phyloP scores from a whole-genome alignment of 1,139 yeast genomes.

The Magnusiomyces suaveolens region DNA sequence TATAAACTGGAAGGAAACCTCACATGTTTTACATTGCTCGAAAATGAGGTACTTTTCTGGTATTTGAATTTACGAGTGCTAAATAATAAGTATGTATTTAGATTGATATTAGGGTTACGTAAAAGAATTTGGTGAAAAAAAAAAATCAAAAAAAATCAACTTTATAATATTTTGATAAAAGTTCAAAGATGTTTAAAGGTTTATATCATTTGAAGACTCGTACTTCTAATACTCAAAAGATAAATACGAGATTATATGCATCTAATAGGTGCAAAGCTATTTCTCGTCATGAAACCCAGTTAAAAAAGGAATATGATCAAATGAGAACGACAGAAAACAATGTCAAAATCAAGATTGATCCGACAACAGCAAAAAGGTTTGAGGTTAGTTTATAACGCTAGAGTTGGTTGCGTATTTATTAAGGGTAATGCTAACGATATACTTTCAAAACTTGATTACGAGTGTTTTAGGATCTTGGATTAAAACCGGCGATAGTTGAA shows the following conservation, averaged over 20 bases:
- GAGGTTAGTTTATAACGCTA: constrained; percentile 5
- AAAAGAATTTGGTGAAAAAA: too few species aligned
- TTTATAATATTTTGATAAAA: too few species aligned
- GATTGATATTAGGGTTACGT: too few species aligned
- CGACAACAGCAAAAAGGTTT: constrained; percentile 19
- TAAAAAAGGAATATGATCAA: constrained; percentile 4
- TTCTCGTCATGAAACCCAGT: neutral
- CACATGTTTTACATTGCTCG: too few species aligned
- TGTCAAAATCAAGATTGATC: constrained; percentile 20
- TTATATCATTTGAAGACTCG: neutral
- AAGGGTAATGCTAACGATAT: neutral
- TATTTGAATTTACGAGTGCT: too few species aligned
- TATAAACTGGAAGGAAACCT: too few species aligned
- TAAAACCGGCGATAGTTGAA: neutral
- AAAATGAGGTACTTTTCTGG: too few species aligned
- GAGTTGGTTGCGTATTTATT: neutral
- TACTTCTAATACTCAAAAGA: neutral
- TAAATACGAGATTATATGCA: neutral
- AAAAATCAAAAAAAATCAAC: too few species aligned
- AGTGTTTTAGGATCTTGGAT: neutral
- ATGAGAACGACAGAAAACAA: constrained; percentile 3
- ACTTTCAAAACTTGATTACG: neutral
- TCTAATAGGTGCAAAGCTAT: neutral
- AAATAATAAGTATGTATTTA: too few species aligned
- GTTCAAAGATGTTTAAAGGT: neutral